A percentile compares a stretch with the other conserved stretches of the same genome.
These are phyloP conservation scores for Liriodendron chinense DNA, from an alignment of 164 flowering plant species.

Conservation along the genomic window DNA sequence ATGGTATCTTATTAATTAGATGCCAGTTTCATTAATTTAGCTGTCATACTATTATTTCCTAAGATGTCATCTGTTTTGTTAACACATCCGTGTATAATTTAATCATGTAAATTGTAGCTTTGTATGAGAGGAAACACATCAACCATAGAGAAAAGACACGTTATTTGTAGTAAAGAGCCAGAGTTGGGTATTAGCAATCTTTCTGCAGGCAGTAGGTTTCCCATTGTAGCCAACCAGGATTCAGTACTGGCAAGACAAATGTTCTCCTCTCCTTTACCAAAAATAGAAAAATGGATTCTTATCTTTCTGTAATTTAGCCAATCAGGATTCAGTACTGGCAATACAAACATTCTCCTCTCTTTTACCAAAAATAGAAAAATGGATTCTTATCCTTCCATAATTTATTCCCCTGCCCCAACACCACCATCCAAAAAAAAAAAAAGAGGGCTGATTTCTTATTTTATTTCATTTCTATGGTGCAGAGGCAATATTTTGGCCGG, in stretches of 20 bases:
- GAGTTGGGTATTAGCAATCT: background rate
- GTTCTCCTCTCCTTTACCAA: background rate
- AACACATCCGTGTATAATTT: background rate
- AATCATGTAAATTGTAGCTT: background rate
- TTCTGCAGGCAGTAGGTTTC: no score
- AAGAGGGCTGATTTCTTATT: background rate
- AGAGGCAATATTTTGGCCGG: constrained; percentile 54
- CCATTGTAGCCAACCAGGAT: background rate
- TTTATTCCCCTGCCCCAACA: background rate
- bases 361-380: background rate
- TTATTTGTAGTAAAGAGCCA: background rate
- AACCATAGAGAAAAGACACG: background rate
- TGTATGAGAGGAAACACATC: background rate
- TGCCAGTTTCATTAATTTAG: no score
- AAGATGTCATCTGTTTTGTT: no score
- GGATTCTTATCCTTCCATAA: background rate
- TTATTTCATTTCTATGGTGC: constrained; percentile 5
- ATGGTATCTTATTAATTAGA: no score
- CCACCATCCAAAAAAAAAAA: no score
- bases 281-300: background rate
- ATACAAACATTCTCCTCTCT: background rate
- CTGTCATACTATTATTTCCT: no score
- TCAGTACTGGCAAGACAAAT: background rate
- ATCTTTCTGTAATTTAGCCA: background rate
- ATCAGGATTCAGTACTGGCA: background rate